Evolutionary conservation across 148 eudicot species (phyloP).

Genomic region (Pouteria glomerata): DNA sequence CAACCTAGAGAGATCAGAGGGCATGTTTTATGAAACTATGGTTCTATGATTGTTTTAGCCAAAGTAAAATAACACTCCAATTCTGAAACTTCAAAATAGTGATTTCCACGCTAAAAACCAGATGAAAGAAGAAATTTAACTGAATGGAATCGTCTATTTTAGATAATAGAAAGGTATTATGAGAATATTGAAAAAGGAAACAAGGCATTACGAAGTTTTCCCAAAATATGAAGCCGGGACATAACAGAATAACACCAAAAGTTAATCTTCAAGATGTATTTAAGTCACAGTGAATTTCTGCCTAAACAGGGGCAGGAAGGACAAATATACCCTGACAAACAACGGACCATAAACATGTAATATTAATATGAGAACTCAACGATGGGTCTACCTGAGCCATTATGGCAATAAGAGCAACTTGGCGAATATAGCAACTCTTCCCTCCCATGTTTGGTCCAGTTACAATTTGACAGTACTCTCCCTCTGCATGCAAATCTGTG

Average conservation of each 20-base stretch:
- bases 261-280: background rate
- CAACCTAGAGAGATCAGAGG: conserved; percentile 52
- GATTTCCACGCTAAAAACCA: background rate
- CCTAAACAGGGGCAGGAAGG: background rate
- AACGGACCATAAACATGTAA: background rate
- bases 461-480: conserved; percentile 77
- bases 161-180: background rate
- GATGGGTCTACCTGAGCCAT: conserved; percentile 76
- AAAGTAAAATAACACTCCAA: background rate
- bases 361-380: background rate
- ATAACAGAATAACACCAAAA: background rate
- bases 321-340: background rate
- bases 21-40: conserved; percentile 8
- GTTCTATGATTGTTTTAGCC: background rate
- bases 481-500: conserved; percentile 58
- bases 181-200: background rate
- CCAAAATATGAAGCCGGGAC: background rate
- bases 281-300: background rate
- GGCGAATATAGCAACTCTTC: conserved; percentile 97
- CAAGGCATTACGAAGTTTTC: background rate
- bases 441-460: conserved; percentile 99
- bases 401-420: conserved; percentile 86
- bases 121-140: background rate
- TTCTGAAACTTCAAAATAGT: background rate
- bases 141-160: background rate